Evolutionary conservation across 305 asterid species (phyloP), one percentile per base, ranked within the genome.

Genomic region (Fraxinus baroniana): DNA sequence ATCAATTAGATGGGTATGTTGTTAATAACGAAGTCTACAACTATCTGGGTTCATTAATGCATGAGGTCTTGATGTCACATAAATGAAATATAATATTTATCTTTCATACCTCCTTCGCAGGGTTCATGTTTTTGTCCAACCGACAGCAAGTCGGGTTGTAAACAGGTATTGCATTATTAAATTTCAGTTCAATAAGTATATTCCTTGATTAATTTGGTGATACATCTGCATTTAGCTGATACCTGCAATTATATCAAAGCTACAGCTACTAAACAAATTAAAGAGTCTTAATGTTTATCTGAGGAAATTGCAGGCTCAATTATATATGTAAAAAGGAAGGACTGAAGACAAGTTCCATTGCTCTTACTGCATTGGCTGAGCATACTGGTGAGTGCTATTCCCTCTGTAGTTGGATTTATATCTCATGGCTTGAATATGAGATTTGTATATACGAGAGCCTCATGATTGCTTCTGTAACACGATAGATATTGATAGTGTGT

Each of bases 71-170:
- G 71, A 66, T 20, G 70, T 66, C 82, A 70, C 28, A 24, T 15
- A 13, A 84, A 17, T 20, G 46, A 30, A 64, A 62, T 36, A 81
- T 13, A 72, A 62, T 39, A 57, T n/a, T 12, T 49, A 13, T 68
- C 73, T 41, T 76, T 81, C 84, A 70, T 68, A 68, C 75, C 79
- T 82, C 73, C 74, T 55, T 87, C 88, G 87, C 97, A 96, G 99
- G 98, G 98, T 97, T 84, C 97, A 93, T 88, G 84, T 89, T 71
- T 97, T 97, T 85, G 95, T 92, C 86, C 97, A 91, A 86, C 98
- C 98, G 82, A 90, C 98, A 39, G 97, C 90, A 81, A 90, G 85
- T 88, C 97, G 99, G 75, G 92, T 97, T 39, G 98, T 93, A 72
- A 97, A 90, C 91, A 94, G 99, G 99, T 96, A 89, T 49, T 39